These are phyloP conservation scores for Fagus sylvatica DNA, from an alignment of 306 rosid genomes.

Conservation along the genomic window DNA sequence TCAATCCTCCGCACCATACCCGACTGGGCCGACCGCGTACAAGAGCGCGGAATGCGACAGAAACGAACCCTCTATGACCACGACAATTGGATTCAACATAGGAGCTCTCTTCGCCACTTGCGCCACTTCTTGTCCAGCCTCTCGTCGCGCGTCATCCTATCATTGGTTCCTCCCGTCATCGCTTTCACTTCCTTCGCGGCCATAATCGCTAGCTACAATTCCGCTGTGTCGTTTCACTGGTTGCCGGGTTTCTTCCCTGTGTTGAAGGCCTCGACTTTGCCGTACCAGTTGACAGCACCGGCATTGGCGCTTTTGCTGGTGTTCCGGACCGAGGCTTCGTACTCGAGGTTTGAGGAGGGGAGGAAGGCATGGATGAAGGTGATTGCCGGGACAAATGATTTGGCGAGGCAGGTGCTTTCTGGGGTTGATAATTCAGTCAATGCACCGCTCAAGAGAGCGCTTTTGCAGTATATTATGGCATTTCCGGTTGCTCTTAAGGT, in stretches of 20 bases:
- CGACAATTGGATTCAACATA: conserved; percentile 62
- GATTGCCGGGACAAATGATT: conserved; percentile 62
- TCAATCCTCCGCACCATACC: conserved; percentile 54
- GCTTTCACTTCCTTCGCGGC: conserved; percentile 63
- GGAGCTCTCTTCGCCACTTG: conserved; percentile 84
- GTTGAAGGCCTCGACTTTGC: conserved; percentile 62
- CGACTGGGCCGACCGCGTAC: conserved; percentile 70
- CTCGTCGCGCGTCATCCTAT: conserved; percentile 77
- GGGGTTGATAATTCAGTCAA: conserved; percentile 38
- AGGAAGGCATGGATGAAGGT: conserved; percentile 83
- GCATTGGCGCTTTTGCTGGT: conserved; percentile 83
- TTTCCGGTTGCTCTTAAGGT: conserved; percentile 86
- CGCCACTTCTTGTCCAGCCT: conserved; percentile 73
- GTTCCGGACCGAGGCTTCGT: conserved; percentile 88
- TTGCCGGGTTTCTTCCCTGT: conserved; percentile 60
- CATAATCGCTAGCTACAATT: conserved; percentile 62
- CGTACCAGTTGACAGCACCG: conserved; percentile 88
- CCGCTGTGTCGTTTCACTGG: conserved; percentile 43
- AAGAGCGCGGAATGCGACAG: conserved; percentile 73
- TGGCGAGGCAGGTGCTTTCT: conserved; percentile 58
- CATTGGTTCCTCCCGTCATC: conserved; percentile 73
- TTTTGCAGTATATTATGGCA: conserved; percentile 71
- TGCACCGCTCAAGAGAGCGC: conserved; percentile 55
- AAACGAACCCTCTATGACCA: conserved; percentile 60
- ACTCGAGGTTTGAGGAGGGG: conserved; percentile 78